Conservation (phyloP, 306 rosid genomes). For the Medicago arabica region DNA sequence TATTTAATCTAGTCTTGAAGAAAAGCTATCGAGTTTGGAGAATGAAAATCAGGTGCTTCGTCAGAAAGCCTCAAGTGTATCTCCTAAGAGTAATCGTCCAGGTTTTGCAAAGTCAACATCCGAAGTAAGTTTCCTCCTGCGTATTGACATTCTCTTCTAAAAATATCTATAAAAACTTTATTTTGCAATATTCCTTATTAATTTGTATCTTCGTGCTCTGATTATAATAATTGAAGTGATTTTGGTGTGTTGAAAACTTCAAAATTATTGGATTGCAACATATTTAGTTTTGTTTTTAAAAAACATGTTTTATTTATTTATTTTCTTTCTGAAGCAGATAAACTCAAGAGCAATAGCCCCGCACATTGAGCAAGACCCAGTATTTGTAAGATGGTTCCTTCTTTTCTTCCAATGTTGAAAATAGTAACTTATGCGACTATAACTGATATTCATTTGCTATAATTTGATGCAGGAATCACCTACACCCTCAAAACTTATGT, state of each 20-base stretch:
- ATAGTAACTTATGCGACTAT: constrained; percentile 6
- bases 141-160: constrained; percentile 4
- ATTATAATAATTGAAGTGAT: background rate
- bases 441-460: constrained; percentile 25
- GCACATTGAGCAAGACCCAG: constrained; percentile 60
- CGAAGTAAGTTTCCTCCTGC: constrained; percentile 62
- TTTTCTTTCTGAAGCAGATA: constrained; percentile 63
- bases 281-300: background rate
- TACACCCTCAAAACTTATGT: constrained; percentile 76
- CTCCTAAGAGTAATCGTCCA: constrained; percentile 73
- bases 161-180: background rate
- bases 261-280: constrained; percentile 12
- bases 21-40: constrained; percentile 69
- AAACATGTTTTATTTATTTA: constrained; percentile 8
- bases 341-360: constrained; percentile 56
- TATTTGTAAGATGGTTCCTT: constrained; percentile 61
- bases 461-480: constrained; percentile 81
- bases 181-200: constrained; percentile 29
- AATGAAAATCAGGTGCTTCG: constrained; percentile 87
- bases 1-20: constrained; percentile 71
- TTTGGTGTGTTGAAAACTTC: constrained; percentile 19
- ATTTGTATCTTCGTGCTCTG: background rate
- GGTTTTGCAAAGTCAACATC: constrained; percentile 65
- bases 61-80: constrained; percentile 65
- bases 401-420: constrained; percentile 32